A percentile compares a stretch with the other conserved stretches of the same genome.
phyloP scores from a whole-genome alignment of 768 basidiomycete species.

The Agaricus blazei region DNA sequence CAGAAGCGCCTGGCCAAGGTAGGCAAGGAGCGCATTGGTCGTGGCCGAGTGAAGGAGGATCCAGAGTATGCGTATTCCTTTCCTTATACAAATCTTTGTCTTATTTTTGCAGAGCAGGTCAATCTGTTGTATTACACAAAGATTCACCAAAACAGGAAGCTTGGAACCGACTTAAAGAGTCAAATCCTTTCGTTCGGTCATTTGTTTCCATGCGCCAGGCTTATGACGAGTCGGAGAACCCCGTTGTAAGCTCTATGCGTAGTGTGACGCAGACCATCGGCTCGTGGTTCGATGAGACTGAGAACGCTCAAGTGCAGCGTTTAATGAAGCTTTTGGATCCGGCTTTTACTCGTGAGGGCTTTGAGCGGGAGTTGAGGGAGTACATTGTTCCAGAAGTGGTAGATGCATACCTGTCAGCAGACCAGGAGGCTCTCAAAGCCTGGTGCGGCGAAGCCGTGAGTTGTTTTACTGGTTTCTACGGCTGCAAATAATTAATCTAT shows the following conservation, averaged over 20 bases:
- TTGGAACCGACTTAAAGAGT: conserved; percentile 77
- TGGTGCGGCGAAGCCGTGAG: conserved; percentile 97
- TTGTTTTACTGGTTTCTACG: not conserved
- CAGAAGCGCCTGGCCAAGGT: conserved; percentile 82
- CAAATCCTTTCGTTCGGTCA: conserved; percentile 68
- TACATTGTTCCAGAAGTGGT: conserved; percentile 98
- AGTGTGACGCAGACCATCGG: conserved; percentile 82
- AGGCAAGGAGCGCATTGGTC: conserved; percentile 58
- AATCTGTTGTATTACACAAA: conserved; percentile 79
- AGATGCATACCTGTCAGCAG: conserved; percentile 91
- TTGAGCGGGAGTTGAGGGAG: conserved; percentile 87
- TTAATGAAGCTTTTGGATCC: conserved; percentile 89
- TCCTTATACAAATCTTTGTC: conserved; percentile 2
- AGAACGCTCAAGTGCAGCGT: conserved; percentile 92
- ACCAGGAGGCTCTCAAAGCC: conserved; percentile 74
- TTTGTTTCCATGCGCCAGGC: conserved; percentile 55
- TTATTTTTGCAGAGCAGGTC: conserved; percentile 61
- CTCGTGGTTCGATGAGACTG: conserved; percentile 94
- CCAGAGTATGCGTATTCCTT: conserved; percentile 58
- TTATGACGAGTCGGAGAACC: conserved; percentile 92
- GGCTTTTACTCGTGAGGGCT: conserved; percentile 76
- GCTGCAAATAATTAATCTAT: conserved; percentile 6
- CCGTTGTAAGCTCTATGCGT: conserved; percentile 76
- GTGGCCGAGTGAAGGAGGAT: conserved; percentile 58
- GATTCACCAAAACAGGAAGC: conserved; percentile 73